A percentile compares a stretch with the other conserved stretches of the same genome.
Conservation (phyloP, 768 basidiomycete species). For the Kondoa subrosea region DNA sequence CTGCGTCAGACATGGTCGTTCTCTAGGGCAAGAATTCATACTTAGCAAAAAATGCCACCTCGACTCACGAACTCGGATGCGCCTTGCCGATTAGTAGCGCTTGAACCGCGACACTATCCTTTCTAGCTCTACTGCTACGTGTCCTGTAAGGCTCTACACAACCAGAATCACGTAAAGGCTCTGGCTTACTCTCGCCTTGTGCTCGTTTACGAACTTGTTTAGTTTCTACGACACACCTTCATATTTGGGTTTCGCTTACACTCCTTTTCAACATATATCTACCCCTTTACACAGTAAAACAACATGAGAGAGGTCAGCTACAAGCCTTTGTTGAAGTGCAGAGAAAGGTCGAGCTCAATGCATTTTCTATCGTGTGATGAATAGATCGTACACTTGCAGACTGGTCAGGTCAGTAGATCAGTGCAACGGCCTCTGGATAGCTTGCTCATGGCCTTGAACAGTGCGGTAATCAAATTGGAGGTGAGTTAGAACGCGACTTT, state of each 20-base stretch:
- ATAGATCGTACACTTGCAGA: constrained; percentile 8
- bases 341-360: not conserved
- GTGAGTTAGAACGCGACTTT: too few species aligned
- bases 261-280: not conserved
- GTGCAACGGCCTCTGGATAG: not conserved
- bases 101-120: too few species aligned
- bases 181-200: too few species aligned
- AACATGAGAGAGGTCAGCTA: not conserved
- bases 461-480: constrained; percentile 8
- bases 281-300: not conserved
- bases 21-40: not conserved
- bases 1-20: not conserved
- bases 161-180: not conserved
- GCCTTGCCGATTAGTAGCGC: too few species aligned
- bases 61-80: too few species aligned
- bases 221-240: too few species aligned
- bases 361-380: not conserved
- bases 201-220: too few species aligned
- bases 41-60: too few species aligned
- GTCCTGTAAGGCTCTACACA: not conserved
- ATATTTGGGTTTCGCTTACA: too few species aligned
- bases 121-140: too few species aligned
- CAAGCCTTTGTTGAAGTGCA: not conserved
- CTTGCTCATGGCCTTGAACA: not conserved
- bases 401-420: constrained; percentile 1